Conservation (phyloP, 257 asterid genomes). For the Agastache rugosa region DNA sequence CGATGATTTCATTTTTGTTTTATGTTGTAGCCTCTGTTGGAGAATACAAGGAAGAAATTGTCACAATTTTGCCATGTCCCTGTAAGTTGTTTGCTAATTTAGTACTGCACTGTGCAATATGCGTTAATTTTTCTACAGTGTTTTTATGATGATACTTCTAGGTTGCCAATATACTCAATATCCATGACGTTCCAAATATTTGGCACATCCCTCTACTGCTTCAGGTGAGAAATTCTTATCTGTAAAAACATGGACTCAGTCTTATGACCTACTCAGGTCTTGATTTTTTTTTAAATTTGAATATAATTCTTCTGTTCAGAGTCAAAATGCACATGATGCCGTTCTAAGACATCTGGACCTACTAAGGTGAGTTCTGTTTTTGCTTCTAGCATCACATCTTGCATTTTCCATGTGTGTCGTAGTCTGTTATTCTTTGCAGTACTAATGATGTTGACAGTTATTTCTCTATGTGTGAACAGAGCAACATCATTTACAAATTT, state of each 20-base stretch:
- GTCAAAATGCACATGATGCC: constrained; percentile 87
- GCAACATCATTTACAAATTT: background rate
- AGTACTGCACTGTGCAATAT: constrained; percentile 12
- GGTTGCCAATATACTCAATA: constrained; percentile 72
- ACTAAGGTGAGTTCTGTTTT: constrained; percentile 50
- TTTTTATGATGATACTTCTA: constrained; percentile 31
- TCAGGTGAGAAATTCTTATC: constrained; percentile 58
- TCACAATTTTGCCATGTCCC: constrained; percentile 95
- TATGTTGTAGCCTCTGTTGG: constrained; percentile 79
- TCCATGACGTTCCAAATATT: constrained; percentile 92
- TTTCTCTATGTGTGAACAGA: constrained; percentile 8
- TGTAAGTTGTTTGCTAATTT: constrained; percentile 46
- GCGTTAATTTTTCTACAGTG: background rate
- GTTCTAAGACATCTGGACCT: constrained; percentile 76
- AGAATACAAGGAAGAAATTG: constrained; percentile 74
- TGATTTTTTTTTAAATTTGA: constrained; percentile 24
- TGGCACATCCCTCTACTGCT: constrained; percentile 93
- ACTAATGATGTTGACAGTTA: background rate
- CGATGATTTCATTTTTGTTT: constrained; percentile 24
- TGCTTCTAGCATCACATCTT: constrained; percentile 22
- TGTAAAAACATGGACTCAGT: constrained; percentile 8
- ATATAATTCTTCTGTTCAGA: constrained; percentile 52
- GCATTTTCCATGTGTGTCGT: constrained; percentile 5
- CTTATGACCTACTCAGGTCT: constrained; percentile 5
- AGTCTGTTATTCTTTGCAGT: background rate